Conservation (phyloP, 2,329 filamentous ascomycete genomes). For the Malbranchea zuffiana region DNA sequence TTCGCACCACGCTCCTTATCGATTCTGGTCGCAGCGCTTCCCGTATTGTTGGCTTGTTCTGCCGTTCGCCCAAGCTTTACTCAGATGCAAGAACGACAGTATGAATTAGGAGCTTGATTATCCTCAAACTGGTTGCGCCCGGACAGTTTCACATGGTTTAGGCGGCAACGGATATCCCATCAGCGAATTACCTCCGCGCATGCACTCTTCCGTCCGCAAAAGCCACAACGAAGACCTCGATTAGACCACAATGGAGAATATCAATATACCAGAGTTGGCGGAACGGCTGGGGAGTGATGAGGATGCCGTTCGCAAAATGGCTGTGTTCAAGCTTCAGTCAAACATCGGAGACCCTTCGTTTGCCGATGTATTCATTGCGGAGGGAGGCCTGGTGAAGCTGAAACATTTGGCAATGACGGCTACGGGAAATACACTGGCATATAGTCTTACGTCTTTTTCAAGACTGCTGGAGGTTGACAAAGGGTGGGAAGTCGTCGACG, state of each 20-base stretch:
- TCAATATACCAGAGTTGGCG: conserved; percentile 48
- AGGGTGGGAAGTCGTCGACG: conserved; percentile 67
- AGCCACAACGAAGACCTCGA: not conserved
- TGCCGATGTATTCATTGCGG: conserved; percentile 88
- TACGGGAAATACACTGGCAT: conserved; percentile 87
- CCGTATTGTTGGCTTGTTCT: too few species aligned
- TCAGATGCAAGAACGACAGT: too few species aligned
- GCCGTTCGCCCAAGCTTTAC: too few species aligned
- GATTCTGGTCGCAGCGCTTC: too few species aligned
- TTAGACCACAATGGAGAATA: conserved; percentile 38
- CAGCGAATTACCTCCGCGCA: too few species aligned
- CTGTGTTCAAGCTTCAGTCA: conserved; percentile 92
- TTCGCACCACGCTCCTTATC: too few species aligned
- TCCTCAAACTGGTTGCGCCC: too few species aligned
- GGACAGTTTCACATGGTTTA: too few species aligned
- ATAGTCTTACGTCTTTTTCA: conserved; percentile 80
- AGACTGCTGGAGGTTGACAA: conserved; percentile 90
- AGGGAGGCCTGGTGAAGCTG: conserved; percentile 71
- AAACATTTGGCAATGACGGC: conserved; percentile 73
- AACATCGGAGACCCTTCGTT: conserved; percentile 94
- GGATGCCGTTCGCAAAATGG: conserved; percentile 94
- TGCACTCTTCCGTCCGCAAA: too few species aligned
- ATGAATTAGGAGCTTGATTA: too few species aligned
- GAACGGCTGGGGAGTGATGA: conserved; percentile 52
- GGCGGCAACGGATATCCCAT: too few species aligned